These are phyloP conservation scores for Microthyrium microscopicum DNA, from an alignment of 2,329 filamentous ascomycete species.

Conservation along the genomic window DNA sequence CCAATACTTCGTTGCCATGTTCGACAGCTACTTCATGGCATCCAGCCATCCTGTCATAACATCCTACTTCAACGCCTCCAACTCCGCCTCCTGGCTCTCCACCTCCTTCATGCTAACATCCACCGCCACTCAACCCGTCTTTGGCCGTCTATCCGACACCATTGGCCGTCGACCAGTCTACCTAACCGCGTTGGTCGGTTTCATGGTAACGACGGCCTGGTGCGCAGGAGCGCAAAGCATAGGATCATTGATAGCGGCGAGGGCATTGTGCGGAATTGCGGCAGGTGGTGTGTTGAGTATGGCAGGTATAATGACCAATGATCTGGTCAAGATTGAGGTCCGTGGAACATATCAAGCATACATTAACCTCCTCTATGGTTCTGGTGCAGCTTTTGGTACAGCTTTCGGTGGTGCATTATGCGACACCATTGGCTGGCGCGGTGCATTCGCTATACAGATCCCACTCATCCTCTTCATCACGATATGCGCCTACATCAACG, in stretches of 20 bases:
- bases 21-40: constrained; percentile 69
- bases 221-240: constrained; percentile 53
- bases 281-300: constrained; percentile 39
- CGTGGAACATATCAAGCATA: constrained; percentile 59
- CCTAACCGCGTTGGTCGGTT: constrained; percentile 44
- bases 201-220: constrained; percentile 48
- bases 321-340: constrained; percentile 56
- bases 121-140: constrained; percentile 58
- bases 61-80: constrained; percentile 60
- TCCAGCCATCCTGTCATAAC: constrained; percentile 69
- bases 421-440: constrained; percentile 55
- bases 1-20: constrained; percentile 27
- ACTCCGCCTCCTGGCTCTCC: constrained; percentile 68
- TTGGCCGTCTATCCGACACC: constrained; percentile 58
- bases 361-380: constrained; percentile 48
- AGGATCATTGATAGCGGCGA: constrained; percentile 50
- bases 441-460: constrained; percentile 43
- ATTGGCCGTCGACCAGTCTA: constrained; percentile 53
- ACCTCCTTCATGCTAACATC: constrained; percentile 64
- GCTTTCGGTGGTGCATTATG: constrained; percentile 54
- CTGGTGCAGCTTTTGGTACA: constrained; percentile 37
- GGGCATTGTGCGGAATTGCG: constrained; percentile 55
- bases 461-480: constrained; percentile 30
- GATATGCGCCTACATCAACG: constrained; percentile 25
- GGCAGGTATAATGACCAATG: constrained; percentile 47